These are phyloP conservation scores for Filosporella fistucella DNA, from an alignment of 495 filamentous ascomycete species.

Conservation along the genomic window DNA sequence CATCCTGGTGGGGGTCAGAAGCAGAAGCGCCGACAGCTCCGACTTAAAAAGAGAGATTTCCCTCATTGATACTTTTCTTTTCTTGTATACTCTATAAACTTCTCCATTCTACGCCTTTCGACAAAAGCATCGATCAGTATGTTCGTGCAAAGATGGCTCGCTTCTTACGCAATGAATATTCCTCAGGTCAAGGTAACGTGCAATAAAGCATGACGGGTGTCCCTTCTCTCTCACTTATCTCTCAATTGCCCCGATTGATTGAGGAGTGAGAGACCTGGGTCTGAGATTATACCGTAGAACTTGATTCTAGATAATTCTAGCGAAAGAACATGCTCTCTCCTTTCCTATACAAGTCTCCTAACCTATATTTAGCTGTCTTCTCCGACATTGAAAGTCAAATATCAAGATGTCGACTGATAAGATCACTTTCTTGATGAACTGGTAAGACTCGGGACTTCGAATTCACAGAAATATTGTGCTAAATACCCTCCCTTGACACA, in stretches of 20 bases:
- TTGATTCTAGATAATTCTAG: conserved; percentile 85
- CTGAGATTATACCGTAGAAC: conserved; percentile 71
- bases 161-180: conserved; percentile 25
- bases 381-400: conserved; percentile 28
- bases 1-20: too few relatives aligned
- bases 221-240: conserved; percentile 27
- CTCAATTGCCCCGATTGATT: conserved; percentile 9
- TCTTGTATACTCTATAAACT: too few relatives aligned
- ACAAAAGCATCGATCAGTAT: too few relatives aligned
- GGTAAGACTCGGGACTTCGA: conserved; percentile 36
- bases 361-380: conserved; percentile 18
- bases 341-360: conserved; percentile 21
- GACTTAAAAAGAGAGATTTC: too few relatives aligned
- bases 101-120: too few relatives aligned
- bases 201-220: conserved; percentile 57
- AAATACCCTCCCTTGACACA: conserved; percentile 16
- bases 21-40: too few relatives aligned
- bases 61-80: too few relatives aligned
- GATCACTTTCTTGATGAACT: conserved; percentile 73
- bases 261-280: conserved; percentile 31
- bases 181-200: conserved; percentile 54
- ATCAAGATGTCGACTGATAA: conserved; percentile 66
- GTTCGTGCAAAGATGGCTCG: conserved; percentile 20
- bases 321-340: conserved; percentile 71
- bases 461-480: not conserved